Percentiles rank a stretch among this genome's conserved stretches.
Conservation (phyloP, 306 rosid species). For the Leucaena leucocephala region DNA sequence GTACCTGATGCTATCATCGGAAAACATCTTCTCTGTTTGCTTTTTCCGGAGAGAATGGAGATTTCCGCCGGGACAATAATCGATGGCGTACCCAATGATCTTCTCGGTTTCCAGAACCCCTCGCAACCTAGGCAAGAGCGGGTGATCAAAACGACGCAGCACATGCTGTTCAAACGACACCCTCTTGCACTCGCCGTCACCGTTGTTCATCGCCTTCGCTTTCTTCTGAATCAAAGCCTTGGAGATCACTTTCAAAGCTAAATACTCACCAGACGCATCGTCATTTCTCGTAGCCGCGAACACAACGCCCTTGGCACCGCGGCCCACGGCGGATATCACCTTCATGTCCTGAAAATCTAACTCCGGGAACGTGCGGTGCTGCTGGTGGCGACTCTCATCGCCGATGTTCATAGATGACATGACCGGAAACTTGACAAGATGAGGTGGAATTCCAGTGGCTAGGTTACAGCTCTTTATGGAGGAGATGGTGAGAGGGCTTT, state of each 20-base stretch:
- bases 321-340: slow-evolving; percentile 78
- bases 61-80: slow-evolving; percentile 84
- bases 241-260: slow-evolving; percentile 79
- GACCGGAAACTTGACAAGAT: not conserved
- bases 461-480: not conserved
- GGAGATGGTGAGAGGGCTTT: not conserved
- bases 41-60: slow-evolving; percentile 61
- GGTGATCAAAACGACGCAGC: slow-evolving; percentile 65
- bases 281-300: slow-evolving; percentile 50
- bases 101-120: slow-evolving; percentile 66
- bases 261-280: slow-evolving; percentile 32
- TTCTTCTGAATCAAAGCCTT: slow-evolving; percentile 59
- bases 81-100: slow-evolving; percentile 67
- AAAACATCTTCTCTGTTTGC: slow-evolving; percentile 72
- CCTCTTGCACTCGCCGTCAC: slow-evolving; percentile 50
- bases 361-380: not conserved
- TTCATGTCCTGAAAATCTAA: slow-evolving; percentile 52
- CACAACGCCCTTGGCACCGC: slow-evolving; percentile 94
- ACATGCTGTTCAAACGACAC: slow-evolving; percentile 75
- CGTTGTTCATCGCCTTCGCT: slow-evolving; percentile 22
- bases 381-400: not conserved
- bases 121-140: slow-evolving; percentile 63
- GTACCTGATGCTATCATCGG: slow-evolving; percentile 77
- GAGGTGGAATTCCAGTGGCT: not conserved
- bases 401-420: slow-evolving; percentile 45